Evolutionary conservation across 192 early-diverging fungal species (phyloP).

Genomic region (Borealophlyctis nickersoniae): DNA sequence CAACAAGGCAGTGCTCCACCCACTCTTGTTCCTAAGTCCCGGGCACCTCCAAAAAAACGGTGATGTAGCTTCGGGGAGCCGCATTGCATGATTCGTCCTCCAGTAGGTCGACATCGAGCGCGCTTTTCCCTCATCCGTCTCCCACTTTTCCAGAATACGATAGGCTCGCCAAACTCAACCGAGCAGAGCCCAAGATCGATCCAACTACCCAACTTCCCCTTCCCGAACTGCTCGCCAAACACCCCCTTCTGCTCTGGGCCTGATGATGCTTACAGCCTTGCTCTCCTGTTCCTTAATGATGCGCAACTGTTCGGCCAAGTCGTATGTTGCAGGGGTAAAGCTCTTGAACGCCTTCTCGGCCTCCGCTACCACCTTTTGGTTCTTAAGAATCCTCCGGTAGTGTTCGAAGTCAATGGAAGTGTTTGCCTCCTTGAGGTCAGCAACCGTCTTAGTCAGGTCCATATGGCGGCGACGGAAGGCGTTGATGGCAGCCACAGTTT

Average conservation of each 20-base stretch:
- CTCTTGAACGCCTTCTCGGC: slow-evolving; percentile 79
- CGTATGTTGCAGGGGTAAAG: slow-evolving; percentile 79
- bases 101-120: too few species aligned
- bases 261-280: slow-evolving; percentile 47
- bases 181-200: too few species aligned
- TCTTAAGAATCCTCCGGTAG: slow-evolving; percentile 87
- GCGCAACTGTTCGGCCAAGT: slow-evolving; percentile 81
- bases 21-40: too few species aligned
- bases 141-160: slow-evolving; percentile 5
- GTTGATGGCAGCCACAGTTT: slow-evolving; percentile 79
- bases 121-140: too few species aligned
- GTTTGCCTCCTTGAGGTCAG: slow-evolving; percentile 78
- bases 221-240: too few species aligned
- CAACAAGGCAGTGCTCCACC: too few species aligned
- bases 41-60: too few species aligned
- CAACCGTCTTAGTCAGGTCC: slow-evolving; percentile 78
- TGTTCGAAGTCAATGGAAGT: slow-evolving; percentile 82
- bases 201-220: too few species aligned
- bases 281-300: slow-evolving; percentile 44
- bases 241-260: too few species aligned
- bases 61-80: too few species aligned
- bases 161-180: slow-evolving; percentile 1
- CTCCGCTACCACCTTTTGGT: slow-evolving; percentile 84
- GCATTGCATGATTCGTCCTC: too few species aligned
- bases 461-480: slow-evolving; percentile 95